Evolutionary conservation across 495 filamentous ascomycete species (phyloP).

Genomic region (Neurospora africana): DNA sequence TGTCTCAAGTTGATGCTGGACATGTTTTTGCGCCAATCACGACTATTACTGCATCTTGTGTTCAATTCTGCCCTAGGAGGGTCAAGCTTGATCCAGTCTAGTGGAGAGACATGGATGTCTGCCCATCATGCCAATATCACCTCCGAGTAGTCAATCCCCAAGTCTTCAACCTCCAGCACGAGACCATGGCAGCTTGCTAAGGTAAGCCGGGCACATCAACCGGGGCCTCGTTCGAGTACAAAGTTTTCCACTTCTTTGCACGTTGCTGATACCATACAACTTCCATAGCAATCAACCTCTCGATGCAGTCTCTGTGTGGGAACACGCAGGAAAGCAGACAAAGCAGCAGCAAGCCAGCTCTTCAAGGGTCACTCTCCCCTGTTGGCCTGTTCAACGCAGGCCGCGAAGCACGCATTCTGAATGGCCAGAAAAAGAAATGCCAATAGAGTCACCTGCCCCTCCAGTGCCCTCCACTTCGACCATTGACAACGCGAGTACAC

Average conservation of each 20-base stretch:
- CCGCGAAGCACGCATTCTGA: conserved; percentile 6
- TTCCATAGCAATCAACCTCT: neutral
- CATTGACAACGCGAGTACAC: neutral
- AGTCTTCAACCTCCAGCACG: neutral
- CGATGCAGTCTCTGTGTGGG: neutral
- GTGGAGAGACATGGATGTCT: neutral
- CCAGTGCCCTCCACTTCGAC: conserved; percentile 1
- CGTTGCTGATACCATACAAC: neutral
- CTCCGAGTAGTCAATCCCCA: neutral
- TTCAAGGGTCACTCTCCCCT: neutral
- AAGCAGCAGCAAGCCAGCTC: neutral
- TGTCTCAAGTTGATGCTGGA: neutral
- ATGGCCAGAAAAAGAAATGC: conserved; percentile 6
- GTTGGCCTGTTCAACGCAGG: neutral
- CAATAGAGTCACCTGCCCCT: conserved; percentile 24
- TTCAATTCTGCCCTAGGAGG: neutral
- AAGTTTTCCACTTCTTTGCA: neutral
- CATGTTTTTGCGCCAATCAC: neutral
- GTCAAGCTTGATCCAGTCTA: neutral
- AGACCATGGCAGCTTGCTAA: neutral
- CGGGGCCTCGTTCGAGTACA: neutral
- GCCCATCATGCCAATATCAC: neutral
- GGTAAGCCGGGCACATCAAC: neutral
- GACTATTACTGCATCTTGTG: neutral
- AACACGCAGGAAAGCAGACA: neutral